Evolutionary conservation across 257 asterid genomes (phyloP).

Genomic region (Vinca minor): DNA sequence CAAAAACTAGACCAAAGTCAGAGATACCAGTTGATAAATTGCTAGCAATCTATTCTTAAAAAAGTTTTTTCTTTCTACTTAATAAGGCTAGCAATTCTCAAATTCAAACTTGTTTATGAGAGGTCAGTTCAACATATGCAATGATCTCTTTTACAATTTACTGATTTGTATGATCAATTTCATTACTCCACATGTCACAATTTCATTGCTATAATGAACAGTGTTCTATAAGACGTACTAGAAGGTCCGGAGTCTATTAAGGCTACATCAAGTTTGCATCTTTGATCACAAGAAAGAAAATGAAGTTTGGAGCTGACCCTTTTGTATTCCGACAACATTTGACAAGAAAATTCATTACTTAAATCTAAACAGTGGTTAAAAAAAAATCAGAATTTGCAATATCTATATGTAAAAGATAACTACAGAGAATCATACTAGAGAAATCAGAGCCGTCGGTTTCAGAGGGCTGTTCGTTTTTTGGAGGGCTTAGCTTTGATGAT

Average conservation of each 20-base stretch:
- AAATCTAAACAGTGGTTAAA: background rate
- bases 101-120: background rate
- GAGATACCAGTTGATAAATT: background rate
- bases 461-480: slow-evolving; percentile 42
- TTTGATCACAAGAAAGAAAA: background rate
- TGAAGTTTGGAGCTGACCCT: slow-evolving; percentile 44
- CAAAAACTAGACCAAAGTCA: background rate
- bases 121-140: background rate
- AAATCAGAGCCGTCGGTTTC: slow-evolving; percentile 79
- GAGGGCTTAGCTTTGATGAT: background rate
- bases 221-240: too few relatives aligned
- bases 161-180: background rate
- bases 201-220: too few relatives aligned
- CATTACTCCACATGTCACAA: too few relatives aligned
- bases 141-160: background rate
- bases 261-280: background rate
- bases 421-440: slow-evolving; percentile 20
- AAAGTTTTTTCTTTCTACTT: background rate
- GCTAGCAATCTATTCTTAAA: background rate
- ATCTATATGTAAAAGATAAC: background rate
- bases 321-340: slow-evolving; percentile 40
- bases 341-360: background rate
- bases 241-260: too few relatives aligned
- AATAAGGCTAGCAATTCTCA: background rate
- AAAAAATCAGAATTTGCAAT: too few relatives aligned